These are phyloP conservation scores for Jatropha curcas DNA, from an alignment of 345 rosid genomes.

Conservation along the genomic window DNA sequence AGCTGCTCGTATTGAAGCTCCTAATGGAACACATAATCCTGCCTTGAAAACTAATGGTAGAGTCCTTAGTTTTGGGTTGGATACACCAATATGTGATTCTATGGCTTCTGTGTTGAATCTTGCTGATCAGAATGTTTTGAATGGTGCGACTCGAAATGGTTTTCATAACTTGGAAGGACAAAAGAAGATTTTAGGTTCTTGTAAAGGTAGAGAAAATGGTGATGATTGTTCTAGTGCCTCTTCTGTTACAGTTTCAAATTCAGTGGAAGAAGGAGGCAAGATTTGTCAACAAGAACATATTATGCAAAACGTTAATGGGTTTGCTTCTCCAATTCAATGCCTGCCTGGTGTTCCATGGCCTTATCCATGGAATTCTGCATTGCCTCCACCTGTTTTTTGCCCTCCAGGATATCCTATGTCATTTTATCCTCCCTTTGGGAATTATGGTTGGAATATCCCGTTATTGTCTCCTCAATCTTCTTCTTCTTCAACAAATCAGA, in stretches of 20 bases:
- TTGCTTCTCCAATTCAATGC: constrained; percentile 22
- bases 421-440: constrained; percentile 30
- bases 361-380: constrained; percentile 58
- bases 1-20: constrained; percentile 51
- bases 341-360: constrained; percentile 62
- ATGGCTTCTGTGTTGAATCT: constrained; percentile 27
- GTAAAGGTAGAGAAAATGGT: constrained; percentile 45
- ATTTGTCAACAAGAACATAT: constrained; percentile 33
- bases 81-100: constrained; percentile 21
- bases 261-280: constrained; percentile 34
- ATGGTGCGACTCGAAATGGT: constrained; percentile 42
- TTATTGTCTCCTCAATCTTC: constrained; percentile 19
- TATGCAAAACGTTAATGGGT: constrained; percentile 44
- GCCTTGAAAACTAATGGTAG: constrained; percentile 20
- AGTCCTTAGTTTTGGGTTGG: constrained; percentile 33
- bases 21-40: constrained; percentile 16
- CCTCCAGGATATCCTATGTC: constrained; percentile 30
- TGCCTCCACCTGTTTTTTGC: constrained; percentile 43
- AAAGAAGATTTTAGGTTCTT: constrained; percentile 17
- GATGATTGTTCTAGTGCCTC: constrained; percentile 49
- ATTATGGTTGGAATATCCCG: constrained; percentile 50
- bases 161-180: constrained; percentile 31
- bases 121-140: constrained; percentile 43
- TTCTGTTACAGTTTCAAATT: constrained; percentile 47
- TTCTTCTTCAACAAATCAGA: constrained; percentile 20